Evolutionary conservation across 352 stramenopile genomes (phyloP).

Genomic region (Phytophthora europaea): DNA sequence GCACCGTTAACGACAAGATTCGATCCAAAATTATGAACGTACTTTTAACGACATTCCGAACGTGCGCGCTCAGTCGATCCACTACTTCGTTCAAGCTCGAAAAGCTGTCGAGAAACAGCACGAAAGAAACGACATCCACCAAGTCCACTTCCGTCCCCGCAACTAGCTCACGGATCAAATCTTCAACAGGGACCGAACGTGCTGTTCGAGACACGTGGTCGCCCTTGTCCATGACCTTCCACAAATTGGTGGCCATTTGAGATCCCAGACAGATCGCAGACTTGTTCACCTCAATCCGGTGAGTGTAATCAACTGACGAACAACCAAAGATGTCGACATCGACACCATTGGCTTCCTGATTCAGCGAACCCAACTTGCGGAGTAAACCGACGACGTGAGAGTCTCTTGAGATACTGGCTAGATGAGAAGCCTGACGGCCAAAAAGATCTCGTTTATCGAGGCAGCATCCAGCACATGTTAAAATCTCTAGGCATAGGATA

Average conservation of each 20-base stretch:
- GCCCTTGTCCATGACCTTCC: slow-evolving; percentile 32
- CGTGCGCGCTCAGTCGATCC: slow-evolving; percentile 56
- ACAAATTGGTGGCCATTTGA: slow-evolving; percentile 46
- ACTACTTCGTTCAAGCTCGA: slow-evolving; percentile 72
- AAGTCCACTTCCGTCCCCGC: slow-evolving; percentile 56
- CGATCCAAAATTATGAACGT: slow-evolving; percentile 7
- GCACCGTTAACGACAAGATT: not conserved
- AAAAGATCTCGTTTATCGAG: slow-evolving; percentile 73
- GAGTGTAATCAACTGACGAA: slow-evolving; percentile 64
- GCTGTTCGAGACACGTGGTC: slow-evolving; percentile 10
- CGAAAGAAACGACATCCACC: slow-evolving; percentile 72
- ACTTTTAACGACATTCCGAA: slow-evolving; percentile 62
- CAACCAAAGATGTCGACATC: slow-evolving; percentile 77
- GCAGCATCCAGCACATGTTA: slow-evolving; percentile 57
- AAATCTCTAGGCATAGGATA: slow-evolving; percentile 61
- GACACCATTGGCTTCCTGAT: slow-evolving; percentile 24
- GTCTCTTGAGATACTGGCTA: slow-evolving; percentile 57
- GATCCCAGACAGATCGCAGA: slow-evolving; percentile 35
- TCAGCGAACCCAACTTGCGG: slow-evolving; percentile 38
- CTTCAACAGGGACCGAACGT: slow-evolving; percentile 35
- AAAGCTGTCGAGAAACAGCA: slow-evolving; percentile 79
- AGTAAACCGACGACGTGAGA: slow-evolving; percentile 44
- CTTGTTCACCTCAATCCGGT: slow-evolving; percentile 37
- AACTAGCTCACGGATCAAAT: slow-evolving; percentile 49
- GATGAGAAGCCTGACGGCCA: slow-evolving; percentile 65